Percentiles rank a stretch among this genome's conserved stretches.
Evolutionary conservation across 805 yeast genomes (phyloP).

Genomic region (Yarrowia yakushimensis): DNA sequence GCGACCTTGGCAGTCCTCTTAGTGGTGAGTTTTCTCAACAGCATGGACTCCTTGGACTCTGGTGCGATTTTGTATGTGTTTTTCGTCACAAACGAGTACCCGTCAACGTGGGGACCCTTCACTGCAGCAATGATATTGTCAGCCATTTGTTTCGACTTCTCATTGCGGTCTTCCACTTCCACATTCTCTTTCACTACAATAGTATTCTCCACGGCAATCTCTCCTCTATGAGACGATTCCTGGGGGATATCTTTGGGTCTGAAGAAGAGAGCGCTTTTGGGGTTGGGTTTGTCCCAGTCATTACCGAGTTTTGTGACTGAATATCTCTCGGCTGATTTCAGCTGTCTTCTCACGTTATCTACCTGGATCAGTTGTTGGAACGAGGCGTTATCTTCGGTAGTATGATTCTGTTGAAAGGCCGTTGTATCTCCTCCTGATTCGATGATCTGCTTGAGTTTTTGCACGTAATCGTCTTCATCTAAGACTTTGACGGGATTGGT

Average conservation of each 20-base stretch:
- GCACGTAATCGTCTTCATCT: conserved; percentile 35
- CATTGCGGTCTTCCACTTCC: background rate
- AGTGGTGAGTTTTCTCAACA: conserved; percentile 22
- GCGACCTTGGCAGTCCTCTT: conserved; percentile 12
- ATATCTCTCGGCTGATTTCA: background rate
- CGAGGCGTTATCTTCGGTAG: conserved; percentile 37
- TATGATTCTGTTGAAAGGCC: conserved; percentile 32
- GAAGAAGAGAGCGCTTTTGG: conserved; percentile 7
- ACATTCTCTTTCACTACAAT: conserved; percentile 7
- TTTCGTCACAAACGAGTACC: conserved; percentile 27
- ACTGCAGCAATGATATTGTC: conserved; percentile 11
- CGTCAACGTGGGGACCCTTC: conserved; percentile 26
- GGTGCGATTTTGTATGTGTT: conserved; percentile 27
- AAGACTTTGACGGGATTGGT: conserved; percentile 27
- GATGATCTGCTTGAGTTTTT: conserved; percentile 31
- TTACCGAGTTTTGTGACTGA: background rate
- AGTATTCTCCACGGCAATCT: conserved; percentile 4
- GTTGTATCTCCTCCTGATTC: conserved; percentile 22
- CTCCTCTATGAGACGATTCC: conserved; percentile 5
- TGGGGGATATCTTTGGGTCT: background rate
- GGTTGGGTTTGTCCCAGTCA: conserved; percentile 1
- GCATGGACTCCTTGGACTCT: conserved; percentile 24
- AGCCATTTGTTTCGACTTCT: background rate
- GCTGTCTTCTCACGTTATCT: conserved; percentile 26
- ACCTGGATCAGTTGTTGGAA: conserved; percentile 32